Percentiles rank a stretch among this genome's conserved stretches.
Conservation (phyloP, 768 basidiomycete genomes). For the Goffeauzyma gilvescens region DNA sequence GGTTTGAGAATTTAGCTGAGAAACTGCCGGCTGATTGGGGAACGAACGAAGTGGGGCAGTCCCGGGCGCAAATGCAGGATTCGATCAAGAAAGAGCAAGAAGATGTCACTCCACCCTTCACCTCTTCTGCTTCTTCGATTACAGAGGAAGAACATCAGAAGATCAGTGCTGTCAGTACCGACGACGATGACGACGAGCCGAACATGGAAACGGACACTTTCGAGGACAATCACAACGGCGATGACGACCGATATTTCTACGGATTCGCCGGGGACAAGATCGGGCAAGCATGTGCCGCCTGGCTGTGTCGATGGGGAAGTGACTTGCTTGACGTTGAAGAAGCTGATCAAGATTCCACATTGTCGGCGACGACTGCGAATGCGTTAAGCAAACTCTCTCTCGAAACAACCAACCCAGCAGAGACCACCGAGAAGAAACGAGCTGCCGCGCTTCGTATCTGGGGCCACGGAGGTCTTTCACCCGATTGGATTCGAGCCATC, state of each 20-base stretch:
- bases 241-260: slow-evolving; percentile 52
- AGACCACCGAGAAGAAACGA: no score
- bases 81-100: not conserved
- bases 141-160: no score
- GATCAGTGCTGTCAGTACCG: no score
- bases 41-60: no score
- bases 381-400: not conserved
- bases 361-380: not conserved
- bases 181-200: not conserved
- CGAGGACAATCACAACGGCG: no score
- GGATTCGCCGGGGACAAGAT: slow-evolving; percentile 82
- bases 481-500: slow-evolving; percentile 54
- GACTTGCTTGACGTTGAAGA: slow-evolving; percentile 59
- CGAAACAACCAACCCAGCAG: no score
- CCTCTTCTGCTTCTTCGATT: not conserved
- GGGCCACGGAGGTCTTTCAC: slow-evolving; percentile 52
- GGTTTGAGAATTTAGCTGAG: slow-evolving; percentile 14
- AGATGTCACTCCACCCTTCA: not conserved
- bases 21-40: not conserved
- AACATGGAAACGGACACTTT: not conserved
- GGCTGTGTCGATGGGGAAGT: slow-evolving; percentile 66
- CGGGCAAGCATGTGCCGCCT: slow-evolving; percentile 71
- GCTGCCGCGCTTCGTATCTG: slow-evolving; percentile 50
- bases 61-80: no score
- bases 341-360: not conserved